These are phyloP conservation scores for Cryphonectria japonica DNA, from an alignment of 2,329 filamentous ascomycete genomes.

Conservation along the genomic window DNA sequence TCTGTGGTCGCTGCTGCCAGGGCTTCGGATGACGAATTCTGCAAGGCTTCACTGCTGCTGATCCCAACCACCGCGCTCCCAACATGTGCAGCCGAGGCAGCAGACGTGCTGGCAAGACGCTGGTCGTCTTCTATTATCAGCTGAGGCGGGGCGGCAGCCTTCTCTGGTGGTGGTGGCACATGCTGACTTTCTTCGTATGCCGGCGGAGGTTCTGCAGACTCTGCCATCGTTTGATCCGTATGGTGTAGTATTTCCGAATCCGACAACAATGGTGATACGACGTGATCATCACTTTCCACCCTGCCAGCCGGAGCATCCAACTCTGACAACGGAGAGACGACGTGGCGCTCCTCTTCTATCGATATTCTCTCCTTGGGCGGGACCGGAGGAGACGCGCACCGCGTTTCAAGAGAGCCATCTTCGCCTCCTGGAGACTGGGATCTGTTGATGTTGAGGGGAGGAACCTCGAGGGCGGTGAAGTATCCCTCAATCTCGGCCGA, in stretches of 20 bases:
- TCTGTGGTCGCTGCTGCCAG: neutral
- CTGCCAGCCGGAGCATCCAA: conserved; percentile 1
- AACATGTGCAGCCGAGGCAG: conserved; percentile 3
- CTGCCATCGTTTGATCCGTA: neutral
- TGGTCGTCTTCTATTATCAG: neutral
- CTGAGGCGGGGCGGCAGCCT: neutral
- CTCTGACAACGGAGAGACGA: neutral
- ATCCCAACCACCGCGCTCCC: neutral
- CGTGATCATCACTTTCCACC: neutral
- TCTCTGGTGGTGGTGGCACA: conserved; percentile 24
- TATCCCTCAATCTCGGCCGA: conserved; percentile 24
- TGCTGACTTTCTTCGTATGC: conserved; percentile 24
- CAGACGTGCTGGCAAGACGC: neutral
- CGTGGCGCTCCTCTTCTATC: neutral
- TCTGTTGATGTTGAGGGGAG: conserved; percentile 22
- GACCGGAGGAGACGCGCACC: conserved; percentile 23
- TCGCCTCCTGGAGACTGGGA: conserved; percentile 8
- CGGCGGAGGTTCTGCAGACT: conserved; percentile 14
- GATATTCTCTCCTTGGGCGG: conserved; percentile 27
- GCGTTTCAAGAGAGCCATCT: conserved; percentile 11
- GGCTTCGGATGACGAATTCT: neutral
- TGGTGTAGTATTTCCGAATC: neutral
- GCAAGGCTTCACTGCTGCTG: neutral
- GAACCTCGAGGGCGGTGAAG: conserved; percentile 25
- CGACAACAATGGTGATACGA: neutral